Conservation (phyloP, 768 basidiomycete species). For the Strobilomyces dryophilus region DNA sequence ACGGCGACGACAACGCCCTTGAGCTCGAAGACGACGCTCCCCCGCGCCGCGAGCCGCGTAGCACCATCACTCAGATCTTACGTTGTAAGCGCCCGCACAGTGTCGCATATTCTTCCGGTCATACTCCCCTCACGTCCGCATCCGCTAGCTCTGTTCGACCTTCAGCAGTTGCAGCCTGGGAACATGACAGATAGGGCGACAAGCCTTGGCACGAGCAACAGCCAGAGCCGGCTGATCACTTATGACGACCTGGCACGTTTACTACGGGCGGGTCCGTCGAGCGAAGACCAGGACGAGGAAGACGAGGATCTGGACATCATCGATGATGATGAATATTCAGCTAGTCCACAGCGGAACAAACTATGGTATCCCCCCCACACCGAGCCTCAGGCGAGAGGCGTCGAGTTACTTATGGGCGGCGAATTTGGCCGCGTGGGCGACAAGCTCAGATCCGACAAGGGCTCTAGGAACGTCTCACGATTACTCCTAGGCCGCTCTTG, state of each 20-base stretch:
- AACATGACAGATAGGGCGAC: slow-evolving; percentile 8
- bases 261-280: slow-evolving; percentile 10
- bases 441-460: slow-evolving; percentile 42
- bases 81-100: slow-evolving; percentile 21
- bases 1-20: slow-evolving; percentile 32
- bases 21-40: slow-evolving; percentile 30
- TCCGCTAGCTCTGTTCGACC: slow-evolving; percentile 26
- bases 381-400: slow-evolving; percentile 60
- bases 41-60: neutral
- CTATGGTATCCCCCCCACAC: slow-evolving; percentile 39
- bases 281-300: slow-evolving; percentile 37
- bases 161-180: slow-evolving; percentile 21
- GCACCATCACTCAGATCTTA: slow-evolving; percentile 24
- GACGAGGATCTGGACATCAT: slow-evolving; percentile 34
- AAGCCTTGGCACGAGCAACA: neutral
- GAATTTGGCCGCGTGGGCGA: slow-evolving; percentile 70
- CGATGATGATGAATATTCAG: slow-evolving; percentile 28
- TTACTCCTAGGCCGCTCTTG: slow-evolving; percentile 42
- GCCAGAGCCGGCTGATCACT: slow-evolving; percentile 12
- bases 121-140: slow-evolving; percentile 1
- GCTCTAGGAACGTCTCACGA: slow-evolving; percentile 46
- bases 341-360: slow-evolving; percentile 24
- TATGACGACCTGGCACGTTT: slow-evolving; percentile 25
- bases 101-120: neutral
- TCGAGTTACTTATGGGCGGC: slow-evolving; percentile 65